Conservation (phyloP, 1,284 basidiomycete genomes). For the Meira miltonrushii region DNA sequence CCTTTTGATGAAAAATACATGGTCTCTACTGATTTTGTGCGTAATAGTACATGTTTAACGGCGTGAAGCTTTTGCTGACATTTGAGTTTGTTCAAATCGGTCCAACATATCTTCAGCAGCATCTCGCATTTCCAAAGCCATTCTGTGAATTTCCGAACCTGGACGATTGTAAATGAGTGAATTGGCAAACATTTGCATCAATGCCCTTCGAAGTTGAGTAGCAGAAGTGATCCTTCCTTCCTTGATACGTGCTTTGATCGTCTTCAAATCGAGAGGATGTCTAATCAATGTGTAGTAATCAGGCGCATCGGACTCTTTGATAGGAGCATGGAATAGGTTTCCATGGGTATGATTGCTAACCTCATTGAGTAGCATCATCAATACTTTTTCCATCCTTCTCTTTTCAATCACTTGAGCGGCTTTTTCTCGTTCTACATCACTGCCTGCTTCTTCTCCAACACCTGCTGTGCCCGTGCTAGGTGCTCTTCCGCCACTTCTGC, state of each 20-base stretch:
- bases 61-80: not conserved
- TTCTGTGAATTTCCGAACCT: constrained; percentile 45
- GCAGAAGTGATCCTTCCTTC: constrained; percentile 32
- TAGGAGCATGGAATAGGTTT: constrained; percentile 46
- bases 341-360: constrained; percentile 49
- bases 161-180: constrained; percentile 45
- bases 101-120: constrained; percentile 38
- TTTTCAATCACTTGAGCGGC: constrained; percentile 11
- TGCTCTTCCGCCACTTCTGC: constrained; percentile 1
- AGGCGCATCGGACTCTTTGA: constrained; percentile 47
- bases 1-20: too few relatives aligned
- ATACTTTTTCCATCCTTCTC: constrained; percentile 38
- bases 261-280: constrained; percentile 45
- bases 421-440: not conserved
- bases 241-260: constrained; percentile 44
- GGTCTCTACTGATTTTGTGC: too few relatives aligned
- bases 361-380: constrained; percentile 43
- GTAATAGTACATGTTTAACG: not conserved
- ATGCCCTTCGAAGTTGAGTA: constrained; percentile 28
- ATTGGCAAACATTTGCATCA: constrained; percentile 48
- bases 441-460: too few relatives aligned
- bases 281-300: constrained; percentile 45
- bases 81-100: constrained; percentile 29
- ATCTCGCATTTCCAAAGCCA: constrained; percentile 47
- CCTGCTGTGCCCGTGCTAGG: not conserved